These are phyloP conservation scores for Leptodermis oblonga DNA, from an alignment of 257 asterid genomes.

Conservation along the genomic window DNA sequence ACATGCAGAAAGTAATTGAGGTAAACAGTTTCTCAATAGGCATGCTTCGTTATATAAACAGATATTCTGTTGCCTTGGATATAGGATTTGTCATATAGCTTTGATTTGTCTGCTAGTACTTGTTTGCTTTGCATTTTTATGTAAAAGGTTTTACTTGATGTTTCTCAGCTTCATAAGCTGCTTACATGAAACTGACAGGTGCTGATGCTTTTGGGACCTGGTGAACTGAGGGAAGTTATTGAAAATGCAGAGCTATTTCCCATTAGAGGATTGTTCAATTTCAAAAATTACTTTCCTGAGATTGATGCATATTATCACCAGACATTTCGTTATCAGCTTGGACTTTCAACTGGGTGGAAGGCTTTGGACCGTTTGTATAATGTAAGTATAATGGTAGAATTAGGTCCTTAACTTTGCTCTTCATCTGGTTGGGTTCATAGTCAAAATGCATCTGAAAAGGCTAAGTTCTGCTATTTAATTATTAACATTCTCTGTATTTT, in stretches of 20 bases:
- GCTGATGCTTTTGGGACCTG: slow-evolving; percentile 85
- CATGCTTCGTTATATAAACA: not conserved
- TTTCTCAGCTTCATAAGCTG: not conserved
- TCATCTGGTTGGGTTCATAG: not conserved
- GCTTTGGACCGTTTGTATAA: slow-evolving; percentile 69
- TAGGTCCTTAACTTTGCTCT: slow-evolving; percentile 7
- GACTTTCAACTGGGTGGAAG: slow-evolving; percentile 97
- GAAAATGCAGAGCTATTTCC: slow-evolving; percentile 90
- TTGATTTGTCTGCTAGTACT: not conserved
- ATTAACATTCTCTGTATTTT: not conserved
- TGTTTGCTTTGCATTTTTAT: not conserved
- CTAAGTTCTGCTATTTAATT: not conserved
- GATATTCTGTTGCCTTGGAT: not conserved
- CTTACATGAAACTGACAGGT: slow-evolving; percentile 43
- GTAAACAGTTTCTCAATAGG: not conserved
- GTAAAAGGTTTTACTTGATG: not conserved
- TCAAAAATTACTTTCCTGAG: slow-evolving; percentile 62
- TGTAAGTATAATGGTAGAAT: slow-evolving; percentile 38
- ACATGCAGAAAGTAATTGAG: not conserved
- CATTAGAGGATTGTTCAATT: slow-evolving; percentile 78
- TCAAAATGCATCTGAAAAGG: not conserved
- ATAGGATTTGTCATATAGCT: not conserved
- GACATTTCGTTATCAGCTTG: slow-evolving; percentile 73
- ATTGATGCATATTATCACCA: slow-evolving; percentile 83
- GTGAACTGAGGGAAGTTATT: slow-evolving; percentile 67